Evolutionary conservation across 75 land plant species (phyloP), one percentile per base, ranked within the genome.

Genomic region (Picea glauca): DNA sequence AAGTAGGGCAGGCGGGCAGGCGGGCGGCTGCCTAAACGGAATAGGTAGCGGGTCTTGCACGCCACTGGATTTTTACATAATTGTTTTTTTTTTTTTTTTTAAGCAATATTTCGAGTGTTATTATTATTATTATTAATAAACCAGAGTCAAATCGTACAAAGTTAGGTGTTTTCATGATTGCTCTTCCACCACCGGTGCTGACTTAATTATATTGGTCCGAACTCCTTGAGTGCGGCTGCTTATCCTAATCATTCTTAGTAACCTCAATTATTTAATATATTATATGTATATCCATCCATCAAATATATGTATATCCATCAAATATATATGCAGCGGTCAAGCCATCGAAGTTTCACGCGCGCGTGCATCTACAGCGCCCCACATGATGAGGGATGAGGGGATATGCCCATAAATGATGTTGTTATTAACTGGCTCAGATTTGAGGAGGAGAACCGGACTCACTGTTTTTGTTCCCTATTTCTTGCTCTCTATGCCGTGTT

Each of bases 81-180:
- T n/a, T n/a, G n/a, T n/a, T n/a, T n/a, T n/a, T n/a, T n/a, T n/a
- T n/a, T n/a, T n/a, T n/a, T n/a, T n/a, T n/a, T n/a, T n/a, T n/a
- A n/a, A n/a, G n/a, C n/a, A n/a, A n/a, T n/a, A n/a, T n/a, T n/a
- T n/a, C n/a, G n/a, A n/a, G n/a, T n/a, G n/a, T n/a, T 56, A 23
- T 46, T 17, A 6, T 23, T 15, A n/a, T n/a, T n/a, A n/a, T n/a
- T n/a, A n/a, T n/a, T n/a, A n/a, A n/a, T n/a, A n/a, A n/a, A n/a
- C n/a, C n/a, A n/a, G n/a, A n/a, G 76, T 75, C 76, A 75, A 75
- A 75, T 75, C 76, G 76, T 75, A 75, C 76, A 1, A 20, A 20
- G 21, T 21, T 20, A 6, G 63, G 63, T 62, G 63, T 4, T 54
- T 31, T 50, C 76, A 75, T 75, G 30, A 75, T 75, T 56, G 35